Conservation (phyloP, 2,329 filamentous ascomycete genomes). For the Alternaria metachromatica region DNA sequence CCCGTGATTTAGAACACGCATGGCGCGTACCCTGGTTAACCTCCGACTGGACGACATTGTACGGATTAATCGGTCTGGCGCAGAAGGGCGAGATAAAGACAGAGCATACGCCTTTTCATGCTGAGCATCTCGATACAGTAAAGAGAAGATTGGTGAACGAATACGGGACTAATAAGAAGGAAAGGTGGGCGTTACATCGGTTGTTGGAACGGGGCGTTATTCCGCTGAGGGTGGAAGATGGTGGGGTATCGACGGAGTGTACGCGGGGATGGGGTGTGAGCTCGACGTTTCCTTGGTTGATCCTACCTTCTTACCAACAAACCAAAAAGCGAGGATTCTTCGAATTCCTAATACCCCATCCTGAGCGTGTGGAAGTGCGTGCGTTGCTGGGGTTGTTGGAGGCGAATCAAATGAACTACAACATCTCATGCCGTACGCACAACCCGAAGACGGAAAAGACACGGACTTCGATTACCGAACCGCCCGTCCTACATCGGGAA, state of each 20-base stretch:
- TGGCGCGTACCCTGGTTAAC: neutral
- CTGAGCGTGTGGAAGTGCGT: neutral
- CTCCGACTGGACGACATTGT: neutral
- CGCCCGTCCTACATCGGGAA: too few relatives aligned
- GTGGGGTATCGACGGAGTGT: neutral
- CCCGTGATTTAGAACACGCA: too few relatives aligned
- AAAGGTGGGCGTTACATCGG: neutral
- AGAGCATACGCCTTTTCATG: neutral
- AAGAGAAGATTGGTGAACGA: too few relatives aligned
- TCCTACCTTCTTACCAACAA: neutral
- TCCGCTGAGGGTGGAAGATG: constrained; percentile 1
- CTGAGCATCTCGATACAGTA: too few relatives aligned
- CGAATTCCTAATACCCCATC: constrained; percentile 23
- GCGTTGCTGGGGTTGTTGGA: neutral
- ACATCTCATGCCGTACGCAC: neutral
- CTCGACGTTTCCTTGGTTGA: neutral
- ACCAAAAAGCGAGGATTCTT: constrained; percentile 20
- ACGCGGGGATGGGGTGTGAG: neutral
- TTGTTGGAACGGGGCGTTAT: neutral
- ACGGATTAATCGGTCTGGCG: neutral
- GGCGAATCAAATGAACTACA: neutral
- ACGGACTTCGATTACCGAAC: too few relatives aligned
- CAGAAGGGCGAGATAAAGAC: neutral
- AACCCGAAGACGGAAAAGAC: neutral
- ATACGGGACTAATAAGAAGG: neutral